Evolutionary conservation across 345 rosid genomes (phyloP).

Genomic region (Litchi chinensis): DNA sequence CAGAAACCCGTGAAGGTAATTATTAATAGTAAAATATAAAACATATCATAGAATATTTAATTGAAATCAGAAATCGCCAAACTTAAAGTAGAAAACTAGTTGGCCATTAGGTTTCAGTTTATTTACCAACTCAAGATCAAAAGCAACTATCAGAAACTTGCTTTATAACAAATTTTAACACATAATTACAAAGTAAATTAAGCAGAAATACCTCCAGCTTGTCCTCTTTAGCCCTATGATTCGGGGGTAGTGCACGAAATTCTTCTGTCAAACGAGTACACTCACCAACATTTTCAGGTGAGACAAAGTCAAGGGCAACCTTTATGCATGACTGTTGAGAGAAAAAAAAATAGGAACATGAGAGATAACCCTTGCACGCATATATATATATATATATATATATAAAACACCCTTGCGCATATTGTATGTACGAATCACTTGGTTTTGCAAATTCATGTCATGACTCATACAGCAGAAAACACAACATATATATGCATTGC

Average conservation of each 20-base stretch:
- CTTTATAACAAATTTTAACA: background rate
- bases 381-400: background rate
- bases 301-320: conserved; percentile 58
- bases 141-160: background rate
- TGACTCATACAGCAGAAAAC: background rate
- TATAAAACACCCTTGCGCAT: no score
- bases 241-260: conserved; percentile 47
- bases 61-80: background rate
- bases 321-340: conserved; percentile 48
- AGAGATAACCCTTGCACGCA: background rate
- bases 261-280: conserved; percentile 60
- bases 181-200: conserved; percentile 4
- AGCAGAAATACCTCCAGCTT: conserved; percentile 42
- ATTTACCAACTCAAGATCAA: background rate
- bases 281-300: conserved; percentile 59
- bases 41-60: background rate
- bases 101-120: background rate
- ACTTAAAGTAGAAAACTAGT: background rate
- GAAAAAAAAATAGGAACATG: background rate
- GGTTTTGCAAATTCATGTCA: no score
- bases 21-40: background rate
- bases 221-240: conserved; percentile 53
- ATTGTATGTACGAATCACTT: no score
- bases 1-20: no score
- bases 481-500: background rate